Percentiles rank a stretch among this genome's conserved stretches.
These are phyloP conservation scores for Fusarium metavorans DNA, from an alignment of 2,329 filamentous ascomycete species.

Conservation along the genomic window DNA sequence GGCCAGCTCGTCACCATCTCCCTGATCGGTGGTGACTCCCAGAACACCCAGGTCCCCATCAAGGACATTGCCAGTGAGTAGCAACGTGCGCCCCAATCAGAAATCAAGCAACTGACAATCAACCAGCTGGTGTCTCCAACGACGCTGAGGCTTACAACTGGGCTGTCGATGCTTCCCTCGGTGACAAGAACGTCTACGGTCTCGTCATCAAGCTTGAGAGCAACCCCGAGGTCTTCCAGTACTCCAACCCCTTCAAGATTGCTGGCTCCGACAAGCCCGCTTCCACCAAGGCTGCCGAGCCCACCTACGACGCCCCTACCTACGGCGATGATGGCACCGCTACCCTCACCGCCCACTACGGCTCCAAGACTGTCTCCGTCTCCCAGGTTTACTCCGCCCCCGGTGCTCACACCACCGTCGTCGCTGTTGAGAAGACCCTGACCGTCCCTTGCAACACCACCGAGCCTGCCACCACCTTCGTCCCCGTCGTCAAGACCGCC, in stretches of 20 bases:
- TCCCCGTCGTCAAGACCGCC: slow-evolving; percentile 42
- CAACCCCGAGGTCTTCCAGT: slow-evolving; percentile 67
- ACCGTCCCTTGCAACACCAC: slow-evolving; percentile 44
- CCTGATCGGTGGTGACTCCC: slow-evolving; percentile 65
- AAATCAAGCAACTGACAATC: neutral
- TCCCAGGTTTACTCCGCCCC: slow-evolving; percentile 30
- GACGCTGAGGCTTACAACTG: slow-evolving; percentile 60
- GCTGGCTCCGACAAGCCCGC: slow-evolving; percentile 43
- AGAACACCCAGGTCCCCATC: slow-evolving; percentile 56
- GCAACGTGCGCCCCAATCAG: no score
- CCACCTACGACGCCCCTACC: slow-evolving; percentile 36
- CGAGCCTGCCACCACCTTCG: slow-evolving; percentile 33
- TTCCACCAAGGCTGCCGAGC: neutral
- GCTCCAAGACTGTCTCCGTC: slow-evolving; percentile 48
- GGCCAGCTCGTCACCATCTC: slow-evolving; percentile 62
- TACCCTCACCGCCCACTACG: slow-evolving; percentile 46
- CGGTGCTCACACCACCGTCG: slow-evolving; percentile 38
- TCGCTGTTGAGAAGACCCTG: slow-evolving; percentile 33
- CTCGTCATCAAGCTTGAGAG: slow-evolving; percentile 65
- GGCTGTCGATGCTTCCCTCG: slow-evolving; percentile 61
- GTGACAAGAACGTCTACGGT: slow-evolving; percentile 65
- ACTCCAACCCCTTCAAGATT: slow-evolving; percentile 72
- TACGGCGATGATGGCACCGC: slow-evolving; percentile 42
- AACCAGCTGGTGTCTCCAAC: slow-evolving; percentile 61
- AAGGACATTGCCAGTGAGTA: slow-evolving; percentile 65